These are phyloP conservation scores for Desmodesmus armatus DNA, from an alignment of 139 green algal species.

Conservation along the genomic window DNA sequence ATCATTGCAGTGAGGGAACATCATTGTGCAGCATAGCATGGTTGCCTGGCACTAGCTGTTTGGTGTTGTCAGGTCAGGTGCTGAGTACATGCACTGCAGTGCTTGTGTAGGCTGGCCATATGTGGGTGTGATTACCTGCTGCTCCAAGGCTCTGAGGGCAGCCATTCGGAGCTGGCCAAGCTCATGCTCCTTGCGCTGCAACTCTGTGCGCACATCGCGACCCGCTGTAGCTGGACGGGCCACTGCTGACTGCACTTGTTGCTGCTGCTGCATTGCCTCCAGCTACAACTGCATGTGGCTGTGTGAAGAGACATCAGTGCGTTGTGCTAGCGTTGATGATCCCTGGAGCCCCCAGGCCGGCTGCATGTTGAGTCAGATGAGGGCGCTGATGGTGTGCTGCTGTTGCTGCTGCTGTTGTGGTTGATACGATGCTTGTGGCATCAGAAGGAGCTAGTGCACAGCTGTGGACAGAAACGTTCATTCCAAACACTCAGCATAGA, in stretches of 20 bases:
- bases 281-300: too few species aligned
- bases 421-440: too few species aligned
- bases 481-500: too few species aligned
- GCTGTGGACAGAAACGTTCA: too few species aligned
- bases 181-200: slow-evolving; percentile 59
- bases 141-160: slow-evolving; percentile 50
- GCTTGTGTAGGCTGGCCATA: not conserved
- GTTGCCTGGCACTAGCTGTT: not conserved
- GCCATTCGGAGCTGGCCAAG: slow-evolving; percentile 45
- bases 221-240: slow-evolving; percentile 13
- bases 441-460: too few species aligned
- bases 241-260: slow-evolving; percentile 1
- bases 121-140: slow-evolving; percentile 44
- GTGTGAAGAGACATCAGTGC: too few species aligned
- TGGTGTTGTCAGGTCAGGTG: not conserved
- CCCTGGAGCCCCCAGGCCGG: too few species aligned
- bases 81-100: not conserved
- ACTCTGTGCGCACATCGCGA: slow-evolving; percentile 23
- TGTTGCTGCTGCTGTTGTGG: too few species aligned
- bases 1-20: too few species aligned
- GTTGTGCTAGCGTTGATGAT: too few species aligned
- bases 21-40: not conserved
- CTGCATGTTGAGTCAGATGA: too few species aligned
- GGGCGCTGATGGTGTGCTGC: too few species aligned
- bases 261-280: slow-evolving; percentile 43